These are phyloP conservation scores for Avena eriantha DNA, from an alignment of 176 grass and related monocot species.

Conservation along the genomic window DNA sequence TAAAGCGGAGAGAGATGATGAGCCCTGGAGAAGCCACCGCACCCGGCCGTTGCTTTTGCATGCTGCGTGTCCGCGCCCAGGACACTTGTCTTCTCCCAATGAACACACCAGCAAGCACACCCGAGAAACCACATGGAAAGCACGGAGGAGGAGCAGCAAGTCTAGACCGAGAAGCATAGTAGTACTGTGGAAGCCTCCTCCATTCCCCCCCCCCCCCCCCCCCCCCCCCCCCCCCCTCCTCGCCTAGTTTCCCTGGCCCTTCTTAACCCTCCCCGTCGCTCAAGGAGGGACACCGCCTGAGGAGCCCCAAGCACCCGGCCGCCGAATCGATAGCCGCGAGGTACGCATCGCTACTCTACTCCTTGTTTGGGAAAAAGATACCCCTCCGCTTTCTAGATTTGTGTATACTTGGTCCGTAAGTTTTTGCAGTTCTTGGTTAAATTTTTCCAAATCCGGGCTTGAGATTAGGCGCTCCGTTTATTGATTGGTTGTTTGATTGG, in stretches of 20 bases:
- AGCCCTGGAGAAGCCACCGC: conserved; percentile 47
- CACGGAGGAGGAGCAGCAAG: neutral
- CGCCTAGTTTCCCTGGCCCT: neutral
- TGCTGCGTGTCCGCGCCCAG: conserved; percentile 36
- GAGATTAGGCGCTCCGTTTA: neutral
- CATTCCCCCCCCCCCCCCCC: neutral
- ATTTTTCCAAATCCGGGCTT: neutral
- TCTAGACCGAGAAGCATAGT: conserved; percentile 46
- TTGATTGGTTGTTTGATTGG: neutral
- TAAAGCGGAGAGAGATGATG: conserved; percentile 14
- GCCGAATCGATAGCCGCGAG: conserved; percentile 16
- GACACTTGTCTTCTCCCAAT: conserved; percentile 59
- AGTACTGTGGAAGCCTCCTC: conserved; percentile 41
- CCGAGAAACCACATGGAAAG: conserved; percentile 36
- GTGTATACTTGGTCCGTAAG: neutral
- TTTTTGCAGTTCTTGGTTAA: conserved; percentile 7
- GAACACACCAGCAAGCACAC: conserved; percentile 21
- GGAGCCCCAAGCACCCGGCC: neutral
- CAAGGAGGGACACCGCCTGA: neutral
- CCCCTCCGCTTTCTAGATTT: neutral
- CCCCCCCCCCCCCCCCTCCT: neutral
- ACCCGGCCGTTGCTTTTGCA: conserved; percentile 38
- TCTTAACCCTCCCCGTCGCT: conserved; percentile 17
- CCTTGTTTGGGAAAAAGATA: neutral
- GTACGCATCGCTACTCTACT: conserved; percentile 8